Base-by-base conservation (phyloP, 257 asterid genomes). In the Solanum chilense region DNA sequence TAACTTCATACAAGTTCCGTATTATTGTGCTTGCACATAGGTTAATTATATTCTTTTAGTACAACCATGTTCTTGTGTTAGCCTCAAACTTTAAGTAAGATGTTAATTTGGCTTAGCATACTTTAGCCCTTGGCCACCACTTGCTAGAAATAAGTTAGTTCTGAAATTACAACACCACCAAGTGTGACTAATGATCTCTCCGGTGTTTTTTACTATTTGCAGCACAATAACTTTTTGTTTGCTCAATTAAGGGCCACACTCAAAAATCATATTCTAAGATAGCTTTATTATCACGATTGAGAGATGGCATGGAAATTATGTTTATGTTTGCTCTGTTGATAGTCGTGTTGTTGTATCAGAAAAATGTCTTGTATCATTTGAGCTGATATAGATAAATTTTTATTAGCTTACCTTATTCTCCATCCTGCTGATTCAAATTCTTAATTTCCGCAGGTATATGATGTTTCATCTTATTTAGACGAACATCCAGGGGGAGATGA, bases 401-500 rank as follows among this genome's bases (percentile, higher is more conserved):
- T 80, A 80, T 44, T 42, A 9, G n/a, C 11, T 3, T 27, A 15
- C 66, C 62, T 29, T 52, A 6, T 73, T 83, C 41, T 73, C 45
- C 80, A 23, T 74, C 31, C 47, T 86, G 47, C 11, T 39, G 33
- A 16, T 90, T 81, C 42, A 56, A 3, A 21, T 45, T 77, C 35
- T 85, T 85, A 56, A 49, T 73, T 11, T 60, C 12, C 88, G 86
- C 96, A 96, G 99, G 97, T 96, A 33, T 97, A 97, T 83, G 99
- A 97, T 44, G 96, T 97, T 83, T 92, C 99, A 42, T 18, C 96
- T 18, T 97, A 97, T 91, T 74, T 97, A 90, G 94, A 97, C 20
- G 99, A 97, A 52, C 99, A 95, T 87, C 99, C 99, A n/a, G 99
- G 99, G 3, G 99, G 99, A 84, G 98, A 94, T 75, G 99, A 95